Percentiles rank a stretch among this genome's conserved stretches.
phyloP scores from a whole-genome alignment of 1,139 yeast genomes.

The Candida pseudoviswanathii region DNA sequence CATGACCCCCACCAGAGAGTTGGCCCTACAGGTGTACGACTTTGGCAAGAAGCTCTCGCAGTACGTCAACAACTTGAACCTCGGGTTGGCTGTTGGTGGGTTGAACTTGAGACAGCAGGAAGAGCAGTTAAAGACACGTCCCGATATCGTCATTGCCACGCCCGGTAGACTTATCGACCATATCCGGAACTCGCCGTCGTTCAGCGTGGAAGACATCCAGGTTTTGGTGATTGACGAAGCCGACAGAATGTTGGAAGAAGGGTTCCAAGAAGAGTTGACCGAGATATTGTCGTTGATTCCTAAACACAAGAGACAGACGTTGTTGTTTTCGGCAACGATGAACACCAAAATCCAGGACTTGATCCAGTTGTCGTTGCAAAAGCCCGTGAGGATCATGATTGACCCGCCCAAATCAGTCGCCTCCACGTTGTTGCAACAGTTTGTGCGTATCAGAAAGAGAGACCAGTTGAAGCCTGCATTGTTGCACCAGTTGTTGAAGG shows the following conservation, averaged over 20 bases:
- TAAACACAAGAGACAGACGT: conserved; percentile 81
- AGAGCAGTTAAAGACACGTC: conserved; percentile 86
- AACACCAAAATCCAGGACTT: conserved; percentile 87
- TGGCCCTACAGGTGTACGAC: conserved; percentile 94
- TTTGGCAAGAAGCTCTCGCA: conserved; percentile 86
- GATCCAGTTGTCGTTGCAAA: conserved; percentile 81
- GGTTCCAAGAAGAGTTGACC: conserved; percentile 91
- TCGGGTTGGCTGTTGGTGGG: conserved; percentile 98
- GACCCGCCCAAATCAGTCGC: conserved; percentile 97
- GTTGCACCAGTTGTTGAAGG: conserved; percentile 67
- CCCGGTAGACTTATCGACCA: conserved; percentile 98
- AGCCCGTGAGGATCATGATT: conserved; percentile 93
- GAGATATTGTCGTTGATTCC: conserved; percentile 89
- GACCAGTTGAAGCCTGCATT: conserved; percentile 83
- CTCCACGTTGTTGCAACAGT: conserved; percentile 82
- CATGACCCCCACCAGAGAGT: conserved; percentile 94
- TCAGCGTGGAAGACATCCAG: conserved; percentile 87
- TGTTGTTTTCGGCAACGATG: conserved; percentile 97
- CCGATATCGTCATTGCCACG: conserved; percentile 95
- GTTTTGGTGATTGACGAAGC: conserved; percentile 96
- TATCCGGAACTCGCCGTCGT: conserved; percentile 90
- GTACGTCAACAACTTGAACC: conserved; percentile 71
- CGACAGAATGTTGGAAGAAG: conserved; percentile 98
- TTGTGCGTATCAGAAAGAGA: conserved; percentile 90
- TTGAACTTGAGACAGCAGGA: conserved; percentile 92